Evolutionary conservation across 129 eudicot species (phyloP).

Genomic region (Helichrysum umbraculigerum): DNA sequence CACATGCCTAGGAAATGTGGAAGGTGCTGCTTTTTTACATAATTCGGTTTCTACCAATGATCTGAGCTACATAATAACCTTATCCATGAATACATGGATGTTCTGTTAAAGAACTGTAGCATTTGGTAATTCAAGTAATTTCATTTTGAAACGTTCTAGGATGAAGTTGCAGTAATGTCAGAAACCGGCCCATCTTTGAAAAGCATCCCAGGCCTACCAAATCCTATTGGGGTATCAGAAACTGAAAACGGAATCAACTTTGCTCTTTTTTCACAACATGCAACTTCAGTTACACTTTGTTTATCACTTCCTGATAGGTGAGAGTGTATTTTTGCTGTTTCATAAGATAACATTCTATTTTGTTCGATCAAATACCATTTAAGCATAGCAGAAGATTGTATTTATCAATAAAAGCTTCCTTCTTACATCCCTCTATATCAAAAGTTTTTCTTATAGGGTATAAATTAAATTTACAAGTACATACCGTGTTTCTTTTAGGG

Average conservation of each 20-base stretch:
- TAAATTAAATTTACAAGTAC: background rate
- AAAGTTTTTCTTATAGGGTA: background rate
- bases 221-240: constrained; percentile 89
- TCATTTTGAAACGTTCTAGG: constrained; percentile 46
- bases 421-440: background rate
- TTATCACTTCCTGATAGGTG: constrained; percentile 71
- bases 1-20: constrained; percentile 2
- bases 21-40: background rate
- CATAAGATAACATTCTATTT: background rate
- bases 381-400: background rate
- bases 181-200: constrained; percentile 44
- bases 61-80: background rate
- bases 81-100: background rate
- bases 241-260: constrained; percentile 83
- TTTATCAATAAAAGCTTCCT: constrained; percentile 1
- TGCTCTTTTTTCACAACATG: constrained; percentile 85
- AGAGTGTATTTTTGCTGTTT: constrained; percentile 12
- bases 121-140: background rate
- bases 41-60: background rate
- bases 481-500: constrained; percentile 40
- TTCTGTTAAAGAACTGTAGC: background rate
- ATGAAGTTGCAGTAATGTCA: constrained; percentile 48
- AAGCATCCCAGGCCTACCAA: constrained; percentile 71
- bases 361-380: background rate
- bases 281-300: constrained; percentile 83